Percentiles rank a stretch among this genome's conserved stretches.
phyloP scores from a whole-genome alignment of 495 filamentous ascomycete genomes.

The Neurospora sp. region DNA sequence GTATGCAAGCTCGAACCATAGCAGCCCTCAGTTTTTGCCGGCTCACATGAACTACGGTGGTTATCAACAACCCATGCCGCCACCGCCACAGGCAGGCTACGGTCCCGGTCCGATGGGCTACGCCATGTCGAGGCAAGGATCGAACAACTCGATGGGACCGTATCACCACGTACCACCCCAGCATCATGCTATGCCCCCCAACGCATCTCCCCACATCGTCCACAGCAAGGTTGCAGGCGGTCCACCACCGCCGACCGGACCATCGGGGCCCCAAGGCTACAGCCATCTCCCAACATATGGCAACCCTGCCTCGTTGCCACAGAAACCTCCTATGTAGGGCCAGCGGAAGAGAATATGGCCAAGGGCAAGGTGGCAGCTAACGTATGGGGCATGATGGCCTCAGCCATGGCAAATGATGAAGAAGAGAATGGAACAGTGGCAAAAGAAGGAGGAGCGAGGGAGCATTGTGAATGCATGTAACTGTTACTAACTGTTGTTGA shows the following conservation, averaged over 20 bases:
- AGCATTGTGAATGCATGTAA: background rate
- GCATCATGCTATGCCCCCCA: conserved; percentile 18
- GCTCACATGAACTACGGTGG: conserved; percentile 32
- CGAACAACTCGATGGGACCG: conserved; percentile 41
- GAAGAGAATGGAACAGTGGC: background rate
- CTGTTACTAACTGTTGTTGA: background rate
- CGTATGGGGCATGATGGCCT: background rate
- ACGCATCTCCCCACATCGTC: conserved; percentile 27
- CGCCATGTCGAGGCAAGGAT: conserved; percentile 44
- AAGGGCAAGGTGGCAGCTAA: background rate
- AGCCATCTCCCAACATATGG: conserved; percentile 45
- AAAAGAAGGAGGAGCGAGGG: background rate
- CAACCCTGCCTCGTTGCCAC: conserved; percentile 45
- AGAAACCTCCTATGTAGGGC: conserved; percentile 41
- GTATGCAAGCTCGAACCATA: conserved; percentile 29
- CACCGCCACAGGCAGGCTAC: conserved; percentile 22
- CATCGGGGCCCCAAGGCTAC: conserved; percentile 26
- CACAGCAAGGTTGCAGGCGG: conserved; percentile 24
- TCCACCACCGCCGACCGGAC: conserved; percentile 12
- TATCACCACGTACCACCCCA: conserved; percentile 25
- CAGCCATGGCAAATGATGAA: background rate
- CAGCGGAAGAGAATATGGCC: background rate
- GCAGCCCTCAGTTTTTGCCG: conserved; percentile 37
- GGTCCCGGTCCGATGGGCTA: conserved; percentile 23
- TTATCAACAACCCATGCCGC: conserved; percentile 31